These are phyloP conservation scores for Coemansia sp. DNA, from an alignment of 192 early-diverging fungal genomes.

Conservation along the genomic window DNA sequence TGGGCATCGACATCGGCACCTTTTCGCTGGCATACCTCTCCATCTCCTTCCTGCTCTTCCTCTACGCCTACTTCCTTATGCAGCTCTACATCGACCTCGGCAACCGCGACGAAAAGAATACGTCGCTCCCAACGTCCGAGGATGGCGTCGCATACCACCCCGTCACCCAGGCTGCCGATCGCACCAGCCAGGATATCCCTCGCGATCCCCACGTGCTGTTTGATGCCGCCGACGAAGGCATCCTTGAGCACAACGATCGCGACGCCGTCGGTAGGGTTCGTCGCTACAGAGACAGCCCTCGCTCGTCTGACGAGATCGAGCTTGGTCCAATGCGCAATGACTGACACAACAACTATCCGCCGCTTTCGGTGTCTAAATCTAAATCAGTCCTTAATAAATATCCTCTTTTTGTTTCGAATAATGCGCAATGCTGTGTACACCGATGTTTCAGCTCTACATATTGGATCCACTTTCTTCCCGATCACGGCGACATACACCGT, in stretches of 20 bases:
- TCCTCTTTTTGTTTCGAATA: neutral
- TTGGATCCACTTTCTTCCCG: too few relatives aligned
- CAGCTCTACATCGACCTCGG: constrained; percentile 48
- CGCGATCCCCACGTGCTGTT: constrained; percentile 39
- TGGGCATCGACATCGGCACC: constrained; percentile 59
- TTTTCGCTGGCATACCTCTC: constrained; percentile 61
- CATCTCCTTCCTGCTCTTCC: constrained; percentile 60
- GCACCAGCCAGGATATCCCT: constrained; percentile 5
- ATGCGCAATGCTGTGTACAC: neutral
- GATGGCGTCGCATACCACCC: constrained; percentile 36
- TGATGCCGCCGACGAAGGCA: constrained; percentile 26
- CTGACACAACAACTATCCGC: neutral
- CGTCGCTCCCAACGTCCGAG: constrained; percentile 32
- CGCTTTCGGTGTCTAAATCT: neutral
- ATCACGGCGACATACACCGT: too few relatives aligned
- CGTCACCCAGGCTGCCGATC: constrained; percentile 19
- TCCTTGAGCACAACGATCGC: constrained; percentile 6
- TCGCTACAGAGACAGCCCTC: constrained; percentile 13
- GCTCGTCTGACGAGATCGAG: constrained; percentile 43
- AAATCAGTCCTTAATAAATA: neutral
- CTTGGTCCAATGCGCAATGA: constrained; percentile 18
- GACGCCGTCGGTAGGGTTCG: neutral
- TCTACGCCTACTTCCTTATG: constrained; percentile 57
- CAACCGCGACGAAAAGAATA: constrained; percentile 16
- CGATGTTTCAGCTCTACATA: too few relatives aligned